Conservation (phyloP, 345 rosid species). For the Abelmoschus esculentus region DNA sequence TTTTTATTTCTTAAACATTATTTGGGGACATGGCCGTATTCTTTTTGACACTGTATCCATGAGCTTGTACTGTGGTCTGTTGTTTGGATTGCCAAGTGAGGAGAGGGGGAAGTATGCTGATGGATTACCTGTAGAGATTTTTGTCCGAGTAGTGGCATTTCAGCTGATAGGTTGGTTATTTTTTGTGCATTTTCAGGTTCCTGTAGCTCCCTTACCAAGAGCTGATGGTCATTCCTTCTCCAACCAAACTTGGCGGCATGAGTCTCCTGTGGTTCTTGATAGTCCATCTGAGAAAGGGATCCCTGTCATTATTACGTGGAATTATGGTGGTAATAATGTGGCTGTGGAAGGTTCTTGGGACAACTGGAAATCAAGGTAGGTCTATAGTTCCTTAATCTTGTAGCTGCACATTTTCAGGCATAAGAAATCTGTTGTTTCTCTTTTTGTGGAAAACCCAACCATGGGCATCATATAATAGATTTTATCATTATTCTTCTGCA, state of each 20-base stretch:
- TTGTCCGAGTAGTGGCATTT: slow-evolving; percentile 2
- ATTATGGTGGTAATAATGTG: slow-evolving; percentile 79
- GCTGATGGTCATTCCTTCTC: slow-evolving; percentile 32
- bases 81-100: too few species aligned
- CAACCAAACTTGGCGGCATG: slow-evolving; percentile 43
- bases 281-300: slow-evolving; percentile 50
- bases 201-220: slow-evolving; percentile 56
- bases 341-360: slow-evolving; percentile 95
- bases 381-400: background rate
- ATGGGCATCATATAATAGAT: background rate
- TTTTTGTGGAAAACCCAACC: background rate
- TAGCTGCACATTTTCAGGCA: background rate
- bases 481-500: slow-evolving; percentile 23
- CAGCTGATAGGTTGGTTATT: slow-evolving; percentile 10
- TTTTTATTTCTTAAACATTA: background rate
- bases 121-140: too few species aligned
- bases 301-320: slow-evolving; percentile 80
- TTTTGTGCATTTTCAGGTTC: slow-evolving; percentile 38
- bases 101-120: too few species aligned
- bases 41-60: background rate
- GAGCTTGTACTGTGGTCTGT: background rate
- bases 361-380: slow-evolving; percentile 69
- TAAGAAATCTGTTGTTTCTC: background rate
- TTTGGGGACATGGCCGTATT: background rate
- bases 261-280: slow-evolving; percentile 36